phyloP scores from a whole-genome alignment of 495 filamentous ascomycete genomes.

The Tuber magnatum region DNA sequence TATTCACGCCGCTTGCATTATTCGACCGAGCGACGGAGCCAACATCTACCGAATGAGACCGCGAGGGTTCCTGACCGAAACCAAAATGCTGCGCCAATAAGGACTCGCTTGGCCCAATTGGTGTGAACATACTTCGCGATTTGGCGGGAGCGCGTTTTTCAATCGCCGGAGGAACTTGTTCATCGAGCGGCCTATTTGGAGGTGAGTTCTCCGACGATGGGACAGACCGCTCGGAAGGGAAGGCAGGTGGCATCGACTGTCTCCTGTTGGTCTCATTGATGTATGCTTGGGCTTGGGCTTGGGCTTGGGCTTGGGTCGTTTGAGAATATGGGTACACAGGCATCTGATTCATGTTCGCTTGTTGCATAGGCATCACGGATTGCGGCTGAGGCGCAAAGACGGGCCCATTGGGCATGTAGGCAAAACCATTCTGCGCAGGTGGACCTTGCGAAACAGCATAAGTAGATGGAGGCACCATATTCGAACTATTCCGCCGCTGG shows the following conservation, averaged over 20 bases:
- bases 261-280: conserved; percentile 35
- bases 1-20: conserved; percentile 15
- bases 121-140: conserved; percentile 90
- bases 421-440: conserved; percentile 64
- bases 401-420: conserved; percentile 76
- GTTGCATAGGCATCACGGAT: conserved; percentile 45
- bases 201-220: conserved; percentile 28
- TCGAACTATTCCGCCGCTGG: conserved; percentile 64
- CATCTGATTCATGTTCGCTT: conserved; percentile 47
- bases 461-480: conserved; percentile 59
- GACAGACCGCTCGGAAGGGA: conserved; percentile 25
- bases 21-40: conserved; percentile 48
- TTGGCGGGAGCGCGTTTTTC: conserved; percentile 71
- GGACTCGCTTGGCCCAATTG: conserved; percentile 86
- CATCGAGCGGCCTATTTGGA: conserved; percentile 27
- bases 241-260: conserved; percentile 39
- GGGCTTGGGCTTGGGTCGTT: conserved; percentile 41
- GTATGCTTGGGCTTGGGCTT: conserved; percentile 40
- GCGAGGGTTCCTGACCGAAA: conserved; percentile 42
- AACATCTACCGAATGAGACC: conserved; percentile 61
- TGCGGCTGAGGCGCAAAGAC: conserved; percentile 71
- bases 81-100: conserved; percentile 82
- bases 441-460: conserved; percentile 53
- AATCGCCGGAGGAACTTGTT: conserved; percentile 43
- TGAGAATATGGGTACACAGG: conserved; percentile 35